These are phyloP conservation scores for Gryganskiella cystojenkinii DNA, from an alignment of 192 early-diverging fungal genomes.

Conservation along the genomic window DNA sequence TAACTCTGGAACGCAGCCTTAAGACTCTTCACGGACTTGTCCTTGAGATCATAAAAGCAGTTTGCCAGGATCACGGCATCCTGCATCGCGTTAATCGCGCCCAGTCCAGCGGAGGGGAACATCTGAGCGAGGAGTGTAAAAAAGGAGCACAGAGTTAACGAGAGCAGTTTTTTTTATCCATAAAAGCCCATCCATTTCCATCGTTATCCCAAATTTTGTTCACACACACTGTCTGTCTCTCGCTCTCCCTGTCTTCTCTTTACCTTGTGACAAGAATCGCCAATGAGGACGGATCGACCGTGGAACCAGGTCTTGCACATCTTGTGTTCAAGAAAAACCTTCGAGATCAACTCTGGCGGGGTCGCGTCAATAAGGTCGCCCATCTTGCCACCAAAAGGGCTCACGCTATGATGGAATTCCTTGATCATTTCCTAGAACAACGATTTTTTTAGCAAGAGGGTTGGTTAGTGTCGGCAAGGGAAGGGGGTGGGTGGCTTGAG, in stretches of 20 bases:
- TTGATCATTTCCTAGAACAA: too few species aligned
- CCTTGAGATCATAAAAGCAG: conserved; percentile 9
- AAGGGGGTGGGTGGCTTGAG: too few species aligned
- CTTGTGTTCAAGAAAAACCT: conserved; percentile 37
- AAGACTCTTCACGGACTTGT: neutral
- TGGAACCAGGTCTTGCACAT: conserved; percentile 36
- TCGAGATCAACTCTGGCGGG: conserved; percentile 21
- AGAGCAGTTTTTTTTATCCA: too few species aligned
- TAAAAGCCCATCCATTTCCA: too few species aligned
- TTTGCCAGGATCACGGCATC: conserved; percentile 29
- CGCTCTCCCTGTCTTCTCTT: too few species aligned
- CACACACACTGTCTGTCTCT: too few species aligned
- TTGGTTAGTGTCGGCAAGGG: too few species aligned
- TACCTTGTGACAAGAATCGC: conserved; percentile 7
- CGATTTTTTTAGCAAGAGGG: too few species aligned
- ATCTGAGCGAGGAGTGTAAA: neutral
- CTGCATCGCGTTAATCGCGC: conserved; percentile 25
- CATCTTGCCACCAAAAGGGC: too few species aligned
- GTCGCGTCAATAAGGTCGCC: conserved; percentile 7
- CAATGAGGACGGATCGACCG: conserved; percentile 21
- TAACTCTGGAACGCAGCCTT: conserved; percentile 15
- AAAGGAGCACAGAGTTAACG: neutral
- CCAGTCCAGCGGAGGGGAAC: neutral
- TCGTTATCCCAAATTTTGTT: neutral
- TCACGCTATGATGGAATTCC: too few species aligned